Evolutionary conservation across 2,329 filamentous ascomycete genomes (phyloP).

Genomic region (Sporothrix luriei): DNA sequence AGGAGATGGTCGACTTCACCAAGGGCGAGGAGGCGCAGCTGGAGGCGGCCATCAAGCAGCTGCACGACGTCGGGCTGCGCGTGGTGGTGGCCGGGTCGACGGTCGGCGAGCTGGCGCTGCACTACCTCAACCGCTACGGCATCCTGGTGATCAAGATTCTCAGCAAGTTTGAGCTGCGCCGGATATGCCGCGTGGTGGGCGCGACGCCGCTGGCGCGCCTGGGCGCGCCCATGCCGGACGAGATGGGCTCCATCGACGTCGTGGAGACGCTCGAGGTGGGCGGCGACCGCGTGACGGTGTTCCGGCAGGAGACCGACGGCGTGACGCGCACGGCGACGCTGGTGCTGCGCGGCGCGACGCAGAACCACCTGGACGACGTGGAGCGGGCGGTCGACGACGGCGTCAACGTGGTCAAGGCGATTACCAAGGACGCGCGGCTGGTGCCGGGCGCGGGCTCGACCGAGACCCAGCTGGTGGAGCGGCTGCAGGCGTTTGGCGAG

Average conservation of each 20-base stretch:
- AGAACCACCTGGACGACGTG: conserved; percentile 96
- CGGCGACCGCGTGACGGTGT: conserved; percentile 96
- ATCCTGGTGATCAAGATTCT: conserved; percentile 96
- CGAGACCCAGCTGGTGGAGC: conserved; percentile 90
- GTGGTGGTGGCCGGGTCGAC: conserved; percentile 90
- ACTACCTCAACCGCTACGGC: conserved; percentile 96
- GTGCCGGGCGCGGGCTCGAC: conserved; percentile 94
- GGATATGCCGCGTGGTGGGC: conserved; percentile 92
- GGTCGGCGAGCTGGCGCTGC: conserved; percentile 92
- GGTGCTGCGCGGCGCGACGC: conserved; percentile 90
- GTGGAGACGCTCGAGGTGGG: conserved; percentile 98
- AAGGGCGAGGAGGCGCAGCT: conserved; percentile 94
- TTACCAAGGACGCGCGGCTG: conserved; percentile 87
- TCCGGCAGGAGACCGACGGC: conserved; percentile 86
- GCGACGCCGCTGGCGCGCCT: conserved; percentile 94
- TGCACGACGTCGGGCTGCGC: conserved; percentile 88
- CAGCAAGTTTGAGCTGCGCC: conserved; percentile 95
- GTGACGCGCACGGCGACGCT: conserved; percentile 90
- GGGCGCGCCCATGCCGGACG: conserved; percentile 98
- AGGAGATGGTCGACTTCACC: conserved; percentile 98
- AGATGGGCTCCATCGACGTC: conserved; percentile 93
- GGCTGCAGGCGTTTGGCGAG: conserved; percentile 86
- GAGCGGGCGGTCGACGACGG: conserved; percentile 97
- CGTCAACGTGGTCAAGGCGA: conserved; percentile 97
- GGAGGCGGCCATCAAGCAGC: conserved; percentile 88